Base-by-base conservation (phyloP, 2,329 filamentous ascomycete species). In the Arthroderma sp. region DNA sequence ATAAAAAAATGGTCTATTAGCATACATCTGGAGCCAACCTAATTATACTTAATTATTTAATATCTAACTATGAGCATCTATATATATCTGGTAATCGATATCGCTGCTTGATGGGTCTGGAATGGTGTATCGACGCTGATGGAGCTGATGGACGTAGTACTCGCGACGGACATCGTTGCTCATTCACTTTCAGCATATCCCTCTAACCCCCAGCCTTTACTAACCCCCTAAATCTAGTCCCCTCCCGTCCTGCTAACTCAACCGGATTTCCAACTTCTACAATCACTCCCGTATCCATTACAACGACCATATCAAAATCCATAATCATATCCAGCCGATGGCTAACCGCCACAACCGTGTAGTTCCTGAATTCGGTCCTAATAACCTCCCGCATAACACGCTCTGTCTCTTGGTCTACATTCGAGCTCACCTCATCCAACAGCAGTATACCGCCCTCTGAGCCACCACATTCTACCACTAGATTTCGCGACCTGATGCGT, bases 331-430 rank as follows among this genome's bases (percentile, higher is more conserved):
- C 9, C 13, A 37, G 9, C 6, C 35, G 35, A 19, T 97, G 93
- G 31, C 93, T 93, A 66, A 98, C 95, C 0, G 93, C 97, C 72
- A 98, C 94, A 71, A 98, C 96, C 38, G 93, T 98, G 56, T 88
- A 84, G 73, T 95, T 88, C 60, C 84, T 80, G 74, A 98, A 97
- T 37, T 37, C 35, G 3, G 7, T 13, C 5, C 35, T 8, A 37
- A 37, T 37, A 64, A 73, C 79, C 66, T 78, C 82, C 56, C 81
- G 77, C 54, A 85, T 70, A 6, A 81, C 84, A 28, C 78, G 76
- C 68, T 85, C 82, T 58, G 84, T 73, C 74, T 84, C 72, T 44
- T 80, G 78, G 69, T 85, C 81, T 1, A 82, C 85, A 70, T 84
- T 80, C 8, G 31, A 33, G 31, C 31, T 60, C 53, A 56, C 58